Percentiles rank a stretch among this genome's conserved stretches.
These are phyloP conservation scores for Arthrobotrys iridis DNA, from an alignment of 2,329 filamentous ascomycete species.

Conservation along the genomic window DNA sequence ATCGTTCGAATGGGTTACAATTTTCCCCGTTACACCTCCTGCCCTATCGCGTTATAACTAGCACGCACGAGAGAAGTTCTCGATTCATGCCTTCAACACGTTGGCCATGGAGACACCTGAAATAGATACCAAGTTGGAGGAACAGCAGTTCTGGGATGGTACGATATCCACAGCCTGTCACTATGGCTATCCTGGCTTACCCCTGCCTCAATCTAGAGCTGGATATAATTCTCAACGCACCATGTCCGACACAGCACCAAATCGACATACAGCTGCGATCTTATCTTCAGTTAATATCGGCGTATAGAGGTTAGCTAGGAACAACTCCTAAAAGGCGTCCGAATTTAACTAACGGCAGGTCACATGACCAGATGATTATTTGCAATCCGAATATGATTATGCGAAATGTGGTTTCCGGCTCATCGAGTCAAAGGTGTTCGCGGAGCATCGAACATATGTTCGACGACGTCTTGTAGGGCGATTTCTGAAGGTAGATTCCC, in stretches of 20 bases:
- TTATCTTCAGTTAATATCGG: slow-evolving; percentile 81
- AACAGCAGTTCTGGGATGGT: slow-evolving; percentile 92
- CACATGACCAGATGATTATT: slow-evolving; percentile 70
- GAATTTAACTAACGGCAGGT: slow-evolving; percentile 29
- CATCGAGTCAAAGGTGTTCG: slow-evolving; percentile 78
- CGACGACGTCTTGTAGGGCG: slow-evolving; percentile 92
- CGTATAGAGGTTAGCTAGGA: slow-evolving; percentile 70
- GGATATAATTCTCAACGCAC: slow-evolving; percentile 71
- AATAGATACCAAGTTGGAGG: slow-evolving; percentile 66
- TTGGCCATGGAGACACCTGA: slow-evolving; percentile 44
- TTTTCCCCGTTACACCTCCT: not conserved
- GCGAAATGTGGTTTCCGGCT: slow-evolving; percentile 82
- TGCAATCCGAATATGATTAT: slow-evolving; percentile 80
- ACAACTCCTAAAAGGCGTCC: slow-evolving; percentile 1
- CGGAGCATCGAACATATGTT: slow-evolving; percentile 81
- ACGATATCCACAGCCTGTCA: slow-evolving; percentile 59
- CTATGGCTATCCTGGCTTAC: slow-evolving; percentile 28
- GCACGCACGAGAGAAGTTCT: slow-evolving; percentile 2
- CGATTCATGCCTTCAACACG: slow-evolving; percentile 53
- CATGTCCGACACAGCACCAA: slow-evolving; percentile 70
- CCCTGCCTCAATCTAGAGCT: slow-evolving; percentile 66
- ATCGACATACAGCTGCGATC: slow-evolving; percentile 87
- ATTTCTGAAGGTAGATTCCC: slow-evolving; percentile 77
- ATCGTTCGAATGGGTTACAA: not conserved
- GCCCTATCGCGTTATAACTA: not conserved